Base-by-base conservation (phyloP, 1,284 basidiomycete genomes). In the Athelia sp. region DNA sequence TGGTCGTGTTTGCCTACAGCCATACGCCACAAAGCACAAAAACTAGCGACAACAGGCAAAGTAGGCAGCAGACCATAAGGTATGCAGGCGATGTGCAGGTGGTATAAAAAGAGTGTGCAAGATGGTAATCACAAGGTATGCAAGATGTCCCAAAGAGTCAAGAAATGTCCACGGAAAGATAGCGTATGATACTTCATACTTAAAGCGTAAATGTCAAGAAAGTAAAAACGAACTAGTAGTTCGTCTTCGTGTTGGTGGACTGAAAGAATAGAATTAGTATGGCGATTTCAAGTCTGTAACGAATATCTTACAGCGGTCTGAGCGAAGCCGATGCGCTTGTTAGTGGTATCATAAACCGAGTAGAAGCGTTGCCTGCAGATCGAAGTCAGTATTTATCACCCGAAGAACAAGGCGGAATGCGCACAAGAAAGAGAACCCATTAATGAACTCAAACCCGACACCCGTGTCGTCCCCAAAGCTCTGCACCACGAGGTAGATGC, bases 401-500 rank as follows among this genome's bases (percentile, higher is more conserved):
- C 8, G 19, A 21, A 8, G 36, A 40, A 40, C 15, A 40, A 21
- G 19, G 9, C 9, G n/a, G 19, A 40, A 40, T 17, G n/a, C 36
- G 15, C n/a, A 40, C 36, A 40, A 21, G 15, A 40, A 40, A 13
- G 26, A 29, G 26, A 29, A 29, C 26, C 26, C 36, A n/a, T 17
- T n/a, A 40, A 40, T 21, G 36, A 17, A 40, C 36, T 40, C n/a
- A n/a, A 26, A 18, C 49, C 19, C 23, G 15, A 10, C 26, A 21
- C 15, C 21, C 43, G 19, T 72, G 45, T 60, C 56, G 48, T 51
- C 65, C 11, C 76, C 75, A 48, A 79, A 47, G 59, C 81, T 76
- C 15, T 68, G 66, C 21, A 70, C 63, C 54, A 81, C 68, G 53
- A 81, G 73, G 58, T 81, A 82, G 55, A 79, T 79, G 53, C 66